phyloP scores from a whole-genome alignment of 768 basidiomycete genomes.

The Myochromella boudieri region DNA sequence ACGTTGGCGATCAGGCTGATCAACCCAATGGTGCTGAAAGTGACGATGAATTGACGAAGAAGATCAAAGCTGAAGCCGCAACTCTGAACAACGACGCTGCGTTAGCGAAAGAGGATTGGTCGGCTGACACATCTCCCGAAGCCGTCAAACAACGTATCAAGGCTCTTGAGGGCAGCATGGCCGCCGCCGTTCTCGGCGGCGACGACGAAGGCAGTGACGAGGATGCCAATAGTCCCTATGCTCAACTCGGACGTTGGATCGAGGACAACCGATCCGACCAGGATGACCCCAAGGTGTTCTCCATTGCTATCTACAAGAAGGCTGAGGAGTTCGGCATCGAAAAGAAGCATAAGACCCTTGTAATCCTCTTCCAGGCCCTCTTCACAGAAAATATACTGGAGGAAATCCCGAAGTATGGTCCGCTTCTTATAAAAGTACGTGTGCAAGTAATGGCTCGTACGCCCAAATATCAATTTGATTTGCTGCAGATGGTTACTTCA shows the following conservation, averaged over 20 bases:
- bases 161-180: slow-evolving; percentile 61
- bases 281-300: slow-evolving; percentile 47
- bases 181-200: slow-evolving; percentile 48
- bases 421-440: slow-evolving; percentile 77
- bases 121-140: slow-evolving; percentile 86
- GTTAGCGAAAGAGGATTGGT: slow-evolving; percentile 79
- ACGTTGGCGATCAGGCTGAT: slow-evolving; percentile 39
- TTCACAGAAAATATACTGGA: slow-evolving; percentile 72
- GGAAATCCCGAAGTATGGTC: slow-evolving; percentile 63
- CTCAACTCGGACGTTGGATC: slow-evolving; percentile 81
- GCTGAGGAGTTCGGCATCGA: slow-evolving; percentile 89
- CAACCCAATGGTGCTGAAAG: slow-evolving; percentile 65
- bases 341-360: slow-evolving; percentile 90
- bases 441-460: not conserved
- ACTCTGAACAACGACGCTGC: slow-evolving; percentile 64
- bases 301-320: slow-evolving; percentile 80
- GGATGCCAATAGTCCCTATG: slow-evolving; percentile 83
- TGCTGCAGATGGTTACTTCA: slow-evolving; percentile 72
- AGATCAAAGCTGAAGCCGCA: slow-evolving; percentile 89
- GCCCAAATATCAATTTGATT: slow-evolving; percentile 8
- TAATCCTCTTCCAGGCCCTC: slow-evolving; percentile 79
- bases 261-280: slow-evolving; percentile 61
- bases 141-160: slow-evolving; percentile 84
- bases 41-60: slow-evolving; percentile 85
- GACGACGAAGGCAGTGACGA: slow-evolving; percentile 92